Conservation (phyloP, 2,329 filamentous ascomycete species). For the Chaetomiaceae sp. region DNA sequence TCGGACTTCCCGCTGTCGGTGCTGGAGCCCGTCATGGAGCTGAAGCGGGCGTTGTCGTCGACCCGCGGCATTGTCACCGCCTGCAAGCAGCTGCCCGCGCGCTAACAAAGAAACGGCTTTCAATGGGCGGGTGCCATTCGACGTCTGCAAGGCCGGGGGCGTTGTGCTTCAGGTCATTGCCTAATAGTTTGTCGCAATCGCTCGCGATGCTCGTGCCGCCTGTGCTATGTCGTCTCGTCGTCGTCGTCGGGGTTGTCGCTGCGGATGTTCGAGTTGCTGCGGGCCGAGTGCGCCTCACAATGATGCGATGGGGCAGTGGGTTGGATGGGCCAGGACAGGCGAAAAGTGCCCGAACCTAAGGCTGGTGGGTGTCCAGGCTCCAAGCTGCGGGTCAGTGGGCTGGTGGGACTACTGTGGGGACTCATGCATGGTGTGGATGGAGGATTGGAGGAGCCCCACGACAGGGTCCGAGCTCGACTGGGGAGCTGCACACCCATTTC, state of each 20-base stretch:
- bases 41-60: slow-evolving; percentile 58
- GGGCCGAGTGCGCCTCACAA: neutral
- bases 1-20: slow-evolving; percentile 61
- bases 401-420: neutral
- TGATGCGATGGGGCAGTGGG: slow-evolving; percentile 6
- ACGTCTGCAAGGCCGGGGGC: slow-evolving; percentile 9
- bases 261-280: neutral
- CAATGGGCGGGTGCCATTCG: slow-evolving; percentile 19
- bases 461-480: too few relatives aligned
- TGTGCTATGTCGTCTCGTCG: neutral
- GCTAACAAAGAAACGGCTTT: slow-evolving; percentile 16
- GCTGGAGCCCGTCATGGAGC: slow-evolving; percentile 59
- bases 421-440: neutral
- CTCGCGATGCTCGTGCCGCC: neutral
- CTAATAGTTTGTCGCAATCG: neutral
- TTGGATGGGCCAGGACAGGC: slow-evolving; percentile 2
- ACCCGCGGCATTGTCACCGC: slow-evolving; percentile 59
- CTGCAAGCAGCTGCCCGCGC: slow-evolving; percentile 18
- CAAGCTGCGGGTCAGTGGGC: neutral
- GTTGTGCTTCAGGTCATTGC: slow-evolving; percentile 22
- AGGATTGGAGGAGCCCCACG: neutral
- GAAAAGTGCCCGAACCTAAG: slow-evolving; percentile 13
- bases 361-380: neutral
- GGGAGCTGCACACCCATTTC: too few relatives aligned
- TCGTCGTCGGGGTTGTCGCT: neutral